A percentile compares a stretch with the other conserved stretches of the same genome.
These are phyloP conservation scores for Chrysoporthe austroafricana DNA, from an alignment of 2,329 filamentous ascomycete genomes.

Conservation along the genomic window DNA sequence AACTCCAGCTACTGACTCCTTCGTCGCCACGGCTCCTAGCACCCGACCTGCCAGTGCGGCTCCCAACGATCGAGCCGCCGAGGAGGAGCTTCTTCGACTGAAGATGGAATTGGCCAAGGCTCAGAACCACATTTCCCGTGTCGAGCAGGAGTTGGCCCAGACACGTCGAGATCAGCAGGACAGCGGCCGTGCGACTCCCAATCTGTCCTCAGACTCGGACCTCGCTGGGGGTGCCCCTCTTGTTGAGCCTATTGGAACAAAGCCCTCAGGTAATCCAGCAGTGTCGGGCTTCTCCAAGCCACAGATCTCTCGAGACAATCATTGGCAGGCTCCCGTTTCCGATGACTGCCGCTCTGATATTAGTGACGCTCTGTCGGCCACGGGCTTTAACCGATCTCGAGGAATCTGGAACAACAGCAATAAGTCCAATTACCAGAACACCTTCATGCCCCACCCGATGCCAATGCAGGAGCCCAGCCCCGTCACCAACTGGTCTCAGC, in stretches of 20 bases:
- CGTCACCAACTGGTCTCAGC: slow-evolving; percentile 51
- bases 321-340: slow-evolving; percentile 50
- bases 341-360: slow-evolving; percentile 63
- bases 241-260: slow-evolving; percentile 28
- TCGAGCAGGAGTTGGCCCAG: slow-evolving; percentile 72
- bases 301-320: slow-evolving; percentile 46
- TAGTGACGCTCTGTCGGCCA: slow-evolving; percentile 56
- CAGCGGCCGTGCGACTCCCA: slow-evolving; percentile 57
- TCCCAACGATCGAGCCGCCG: slow-evolving; percentile 47
- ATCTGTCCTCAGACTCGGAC: slow-evolving; percentile 43
- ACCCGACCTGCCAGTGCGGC: slow-evolving; percentile 57
- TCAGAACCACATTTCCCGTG: slow-evolving; percentile 69
- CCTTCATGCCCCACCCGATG: slow-evolving; percentile 34
- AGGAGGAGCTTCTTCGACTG: slow-evolving; percentile 67
- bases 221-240: slow-evolving; percentile 37
- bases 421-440: slow-evolving; percentile 42
- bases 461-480: slow-evolving; percentile 42
- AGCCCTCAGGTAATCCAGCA: slow-evolving; percentile 38
- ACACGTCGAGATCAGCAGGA: slow-evolving; percentile 64
- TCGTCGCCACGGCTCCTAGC: slow-evolving; percentile 50
- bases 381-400: slow-evolving; percentile 56
- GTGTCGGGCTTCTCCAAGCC: slow-evolving; percentile 40
- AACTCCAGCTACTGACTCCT: slow-evolving; percentile 63
- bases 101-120: slow-evolving; percentile 74
- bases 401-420: slow-evolving; percentile 59